Evolutionary conservation across 306 rosid genomes (phyloP).

Genomic region (Arachis stenosperma): DNA sequence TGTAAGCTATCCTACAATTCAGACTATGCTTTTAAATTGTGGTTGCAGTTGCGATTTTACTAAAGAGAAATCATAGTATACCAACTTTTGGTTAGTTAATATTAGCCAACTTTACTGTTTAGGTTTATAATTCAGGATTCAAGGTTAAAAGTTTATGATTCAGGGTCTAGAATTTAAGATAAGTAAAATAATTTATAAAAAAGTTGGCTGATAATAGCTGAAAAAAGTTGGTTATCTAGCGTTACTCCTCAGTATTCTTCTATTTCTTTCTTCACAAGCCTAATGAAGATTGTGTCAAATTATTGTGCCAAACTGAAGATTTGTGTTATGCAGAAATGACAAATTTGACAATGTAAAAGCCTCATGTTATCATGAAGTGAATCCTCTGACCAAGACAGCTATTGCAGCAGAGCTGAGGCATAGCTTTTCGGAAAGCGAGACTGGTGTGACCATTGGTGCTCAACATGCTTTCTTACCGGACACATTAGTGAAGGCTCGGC

Average conservation of each 20-base stretch:
- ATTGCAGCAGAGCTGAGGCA: slow-evolving; percentile 69
- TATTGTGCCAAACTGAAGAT: slow-evolving; percentile 11
- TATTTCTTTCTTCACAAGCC: slow-evolving; percentile 24
- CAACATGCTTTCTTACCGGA: slow-evolving; percentile 59
- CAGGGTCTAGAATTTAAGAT: too few species aligned
- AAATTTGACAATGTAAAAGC: slow-evolving; percentile 63
- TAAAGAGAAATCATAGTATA: too few species aligned
- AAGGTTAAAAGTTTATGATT: too few species aligned
- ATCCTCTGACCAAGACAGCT: slow-evolving; percentile 59
- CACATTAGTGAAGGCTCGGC: slow-evolving; percentile 55
- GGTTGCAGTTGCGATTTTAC: too few species aligned
- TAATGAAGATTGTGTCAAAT: neutral
- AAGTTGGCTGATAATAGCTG: too few species aligned
- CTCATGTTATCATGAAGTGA: slow-evolving; percentile 51
- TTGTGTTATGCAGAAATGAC: slow-evolving; percentile 59
- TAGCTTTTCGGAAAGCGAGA: slow-evolving; percentile 48
- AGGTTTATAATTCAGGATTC: too few species aligned
- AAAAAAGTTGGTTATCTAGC: too few species aligned
- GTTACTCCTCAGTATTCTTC: slow-evolving; percentile 8
- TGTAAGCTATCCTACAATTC: slow-evolving; percentile 52
- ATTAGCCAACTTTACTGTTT: too few species aligned
- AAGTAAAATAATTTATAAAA: too few species aligned
- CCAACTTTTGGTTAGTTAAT: too few species aligned
- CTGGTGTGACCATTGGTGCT: slow-evolving; percentile 58
- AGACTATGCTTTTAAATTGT: too few species aligned